Evolutionary conservation across 352 stramenopile genomes (phyloP).

Genomic region (Pythium scleroteichum): DNA sequence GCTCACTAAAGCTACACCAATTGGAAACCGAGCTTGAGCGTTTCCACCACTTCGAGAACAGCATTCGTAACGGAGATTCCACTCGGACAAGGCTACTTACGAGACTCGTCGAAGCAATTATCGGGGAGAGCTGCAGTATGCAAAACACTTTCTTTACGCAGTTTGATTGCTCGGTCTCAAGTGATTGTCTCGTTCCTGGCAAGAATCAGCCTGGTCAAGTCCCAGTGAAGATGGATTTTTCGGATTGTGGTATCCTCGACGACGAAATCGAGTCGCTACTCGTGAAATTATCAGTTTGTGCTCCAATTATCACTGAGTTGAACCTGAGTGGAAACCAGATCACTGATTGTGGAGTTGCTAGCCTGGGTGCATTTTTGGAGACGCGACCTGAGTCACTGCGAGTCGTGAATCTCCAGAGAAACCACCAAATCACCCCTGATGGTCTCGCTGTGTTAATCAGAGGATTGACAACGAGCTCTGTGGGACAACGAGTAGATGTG

Average conservation of each 20-base stretch:
- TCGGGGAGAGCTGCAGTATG: slow-evolving; percentile 31
- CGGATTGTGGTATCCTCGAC: slow-evolving; percentile 37
- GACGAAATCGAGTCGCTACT: slow-evolving; percentile 42
- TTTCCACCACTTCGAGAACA: background rate
- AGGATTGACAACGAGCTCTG: slow-evolving; percentile 35
- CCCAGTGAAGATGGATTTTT: slow-evolving; percentile 26
- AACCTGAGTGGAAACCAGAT: slow-evolving; percentile 40
- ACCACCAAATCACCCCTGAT: slow-evolving; percentile 34
- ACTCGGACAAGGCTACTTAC: slow-evolving; percentile 36
- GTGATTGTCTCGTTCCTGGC: slow-evolving; percentile 22
- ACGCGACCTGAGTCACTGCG: slow-evolving; percentile 29
- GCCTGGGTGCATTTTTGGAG: slow-evolving; percentile 46
- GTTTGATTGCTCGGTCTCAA: slow-evolving; percentile 17
- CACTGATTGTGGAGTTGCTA: slow-evolving; percentile 39
- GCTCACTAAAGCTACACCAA: slow-evolving; percentile 30
- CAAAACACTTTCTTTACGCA: slow-evolving; percentile 58
- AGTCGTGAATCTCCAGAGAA: slow-evolving; percentile 35
- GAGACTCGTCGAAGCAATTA: slow-evolving; percentile 45
- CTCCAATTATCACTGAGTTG: slow-evolving; percentile 35
- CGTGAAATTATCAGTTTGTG: slow-evolving; percentile 43
- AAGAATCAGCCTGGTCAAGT: too few species aligned
- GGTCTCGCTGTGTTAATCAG: slow-evolving; percentile 34
- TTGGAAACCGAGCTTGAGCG: slow-evolving; percentile 7
- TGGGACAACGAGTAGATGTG: slow-evolving; percentile 32
- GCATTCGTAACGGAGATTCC: background rate